A percentile compares a stretch with the other conserved stretches of the same genome.
These are phyloP conservation scores for Colletotrichum sp. DNA, from an alignment of 2,329 filamentous ascomycete genomes.

Conservation along the genomic window DNA sequence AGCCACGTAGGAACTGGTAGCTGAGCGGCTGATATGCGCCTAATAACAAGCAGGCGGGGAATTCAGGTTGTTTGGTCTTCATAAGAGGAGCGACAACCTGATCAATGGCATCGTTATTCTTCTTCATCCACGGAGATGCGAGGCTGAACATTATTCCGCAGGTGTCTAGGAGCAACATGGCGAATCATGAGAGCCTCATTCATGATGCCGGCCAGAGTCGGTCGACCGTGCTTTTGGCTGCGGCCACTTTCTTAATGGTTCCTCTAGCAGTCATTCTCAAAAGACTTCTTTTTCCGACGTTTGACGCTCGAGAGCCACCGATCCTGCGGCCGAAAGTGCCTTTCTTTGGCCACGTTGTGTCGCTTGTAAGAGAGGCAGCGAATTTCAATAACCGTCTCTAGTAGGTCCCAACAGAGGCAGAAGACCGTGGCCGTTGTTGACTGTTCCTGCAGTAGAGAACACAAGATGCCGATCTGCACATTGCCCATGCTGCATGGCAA, in stretches of 20 bases:
- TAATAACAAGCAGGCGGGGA: not conserved
- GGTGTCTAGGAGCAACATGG: not conserved
- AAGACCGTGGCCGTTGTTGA: not conserved
- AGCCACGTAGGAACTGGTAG: not conserved
- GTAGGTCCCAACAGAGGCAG: slow-evolving; percentile 29
- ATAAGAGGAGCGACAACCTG: not conserved
- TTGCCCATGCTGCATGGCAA: slow-evolving; percentile 47
- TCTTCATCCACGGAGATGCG: not conserved
- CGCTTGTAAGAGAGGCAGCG: slow-evolving; percentile 40
- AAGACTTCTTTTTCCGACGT: not conserved
- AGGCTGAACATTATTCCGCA: not conserved
- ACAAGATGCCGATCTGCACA: slow-evolving; percentile 42
- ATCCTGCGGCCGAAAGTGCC: slow-evolving; percentile 44
- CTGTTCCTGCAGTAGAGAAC: slow-evolving; percentile 23
- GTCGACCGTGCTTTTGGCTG: not conserved
- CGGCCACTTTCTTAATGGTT: not conserved
- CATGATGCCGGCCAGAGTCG: not conserved
- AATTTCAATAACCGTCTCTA: slow-evolving; percentile 42
- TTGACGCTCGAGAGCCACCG: slow-evolving; percentile 46
- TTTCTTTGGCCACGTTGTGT: slow-evolving; percentile 50
- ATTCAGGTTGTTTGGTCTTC: not conserved
- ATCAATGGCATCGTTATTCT: not conserved
- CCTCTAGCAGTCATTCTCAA: not conserved
- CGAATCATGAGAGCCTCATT: not conserved
- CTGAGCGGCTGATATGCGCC: not conserved